These are phyloP conservation scores for Rhodosporidiobolus sp. DNA, from an alignment of 768 basidiomycete species.

Conservation along the genomic window DNA sequence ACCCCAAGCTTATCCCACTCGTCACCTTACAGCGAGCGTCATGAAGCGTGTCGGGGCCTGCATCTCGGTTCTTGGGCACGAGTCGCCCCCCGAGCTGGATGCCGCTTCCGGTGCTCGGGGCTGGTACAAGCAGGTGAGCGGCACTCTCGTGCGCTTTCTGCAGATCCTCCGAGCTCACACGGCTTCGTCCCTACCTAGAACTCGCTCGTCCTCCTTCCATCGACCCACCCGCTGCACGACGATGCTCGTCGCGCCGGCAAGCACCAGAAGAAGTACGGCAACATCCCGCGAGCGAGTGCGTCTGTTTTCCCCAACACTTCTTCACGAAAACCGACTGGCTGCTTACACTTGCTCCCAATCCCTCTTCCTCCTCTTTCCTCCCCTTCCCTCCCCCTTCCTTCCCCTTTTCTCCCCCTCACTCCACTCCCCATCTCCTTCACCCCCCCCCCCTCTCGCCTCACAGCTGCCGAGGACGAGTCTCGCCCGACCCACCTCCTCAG, in stretches of 20 bases:
- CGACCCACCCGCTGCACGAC: conserved; percentile 34
- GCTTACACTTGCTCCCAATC: too few relatives aligned
- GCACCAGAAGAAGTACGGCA: conserved; percentile 38
- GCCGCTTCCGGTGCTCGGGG: conserved; percentile 18
- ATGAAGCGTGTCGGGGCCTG: conserved; percentile 23
- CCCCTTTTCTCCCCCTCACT: too few relatives aligned
- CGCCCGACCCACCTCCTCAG: conserved; percentile 34
- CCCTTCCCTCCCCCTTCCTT: too few relatives aligned
- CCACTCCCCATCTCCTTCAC: too few relatives aligned
- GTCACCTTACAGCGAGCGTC: not conserved
- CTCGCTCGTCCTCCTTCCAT: conserved; percentile 23
- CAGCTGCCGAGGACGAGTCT: conserved; percentile 37
- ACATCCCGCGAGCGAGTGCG: conserved; percentile 34
- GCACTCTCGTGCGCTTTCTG: not conserved
- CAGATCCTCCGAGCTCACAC: not conserved
- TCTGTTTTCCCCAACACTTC: not conserved
- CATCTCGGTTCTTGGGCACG: conserved; percentile 38
- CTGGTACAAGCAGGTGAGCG: conserved; percentile 39
- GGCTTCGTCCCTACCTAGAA: not conserved
- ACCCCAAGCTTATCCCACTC: not conserved
- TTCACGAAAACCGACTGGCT: too few relatives aligned
- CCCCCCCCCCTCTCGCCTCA: too few relatives aligned
- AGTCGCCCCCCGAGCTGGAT: conserved; percentile 35
- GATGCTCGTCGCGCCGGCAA: conserved; percentile 33
- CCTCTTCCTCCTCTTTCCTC: too few relatives aligned